These are phyloP conservation scores for Phytophthora hybrid DNA, from an alignment of 352 stramenopile genomes.

Conservation along the genomic window DNA sequence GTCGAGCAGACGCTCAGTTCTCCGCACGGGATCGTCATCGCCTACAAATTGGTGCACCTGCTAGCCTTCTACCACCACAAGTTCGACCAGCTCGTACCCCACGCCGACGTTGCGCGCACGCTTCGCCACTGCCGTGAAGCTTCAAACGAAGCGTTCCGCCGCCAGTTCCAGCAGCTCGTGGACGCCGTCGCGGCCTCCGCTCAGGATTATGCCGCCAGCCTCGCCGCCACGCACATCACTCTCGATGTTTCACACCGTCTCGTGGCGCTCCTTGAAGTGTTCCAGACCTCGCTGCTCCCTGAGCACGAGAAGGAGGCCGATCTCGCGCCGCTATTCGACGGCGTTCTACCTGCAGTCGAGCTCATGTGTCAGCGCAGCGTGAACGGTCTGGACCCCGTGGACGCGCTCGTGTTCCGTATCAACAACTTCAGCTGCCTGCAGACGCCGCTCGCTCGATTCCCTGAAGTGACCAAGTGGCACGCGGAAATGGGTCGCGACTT, in stretches of 20 bases:
- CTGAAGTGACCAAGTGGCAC: constrained; percentile 54
- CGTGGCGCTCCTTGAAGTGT: constrained; percentile 63
- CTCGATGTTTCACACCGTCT: constrained; percentile 71
- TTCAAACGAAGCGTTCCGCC: constrained; percentile 57
- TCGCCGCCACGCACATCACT: constrained; percentile 63
- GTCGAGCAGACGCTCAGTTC: constrained; percentile 71
- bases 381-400: constrained; percentile 42
- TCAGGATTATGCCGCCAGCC: constrained; percentile 67
- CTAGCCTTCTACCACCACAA: constrained; percentile 76
- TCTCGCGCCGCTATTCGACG: constrained; percentile 62
- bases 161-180: constrained; percentile 63
- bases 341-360: constrained; percentile 53
- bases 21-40: constrained; percentile 61
- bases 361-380: constrained; percentile 64
- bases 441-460: constrained; percentile 51
- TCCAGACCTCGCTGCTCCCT: constrained; percentile 64
- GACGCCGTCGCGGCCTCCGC: constrained; percentile 52
- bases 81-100: constrained; percentile 53
- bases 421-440: constrained; percentile 82
- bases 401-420: constrained; percentile 72
- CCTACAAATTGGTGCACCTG: constrained; percentile 75
- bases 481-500: constrained; percentile 44
- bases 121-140: constrained; percentile 53
- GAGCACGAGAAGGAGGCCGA: constrained; percentile 61
- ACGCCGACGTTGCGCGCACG: constrained; percentile 42